A percentile compares a stretch with the other conserved stretches of the same genome.
phyloP scores from a whole-genome alignment of 192 early-diverging fungal genomes.

The Rhizophlyctis rosea region DNA sequence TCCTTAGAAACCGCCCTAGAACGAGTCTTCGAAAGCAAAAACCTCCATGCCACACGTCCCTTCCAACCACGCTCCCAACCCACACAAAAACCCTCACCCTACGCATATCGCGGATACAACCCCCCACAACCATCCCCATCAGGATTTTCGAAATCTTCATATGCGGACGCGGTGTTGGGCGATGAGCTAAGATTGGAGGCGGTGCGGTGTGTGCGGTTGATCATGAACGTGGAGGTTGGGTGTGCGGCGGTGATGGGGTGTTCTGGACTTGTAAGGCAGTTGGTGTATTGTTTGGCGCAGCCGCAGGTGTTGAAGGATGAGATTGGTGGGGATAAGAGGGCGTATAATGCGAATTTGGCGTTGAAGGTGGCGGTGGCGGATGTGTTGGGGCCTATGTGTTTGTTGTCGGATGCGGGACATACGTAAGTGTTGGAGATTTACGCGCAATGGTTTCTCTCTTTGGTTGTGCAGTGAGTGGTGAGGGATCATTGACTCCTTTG shows the following conservation, averaged over 20 bases:
- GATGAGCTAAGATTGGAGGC: constrained; percentile 24
- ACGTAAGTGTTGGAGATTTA: constrained; percentile 6
- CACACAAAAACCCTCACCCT: too few relatives aligned
- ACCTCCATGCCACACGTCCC: constrained; percentile 6
- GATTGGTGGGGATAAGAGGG: constrained; percentile 4
- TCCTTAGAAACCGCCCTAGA: constrained; percentile 32
- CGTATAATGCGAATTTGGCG: constrained; percentile 11
- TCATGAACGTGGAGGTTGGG: constrained; percentile 28
- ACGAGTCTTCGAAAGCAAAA: constrained; percentile 21
- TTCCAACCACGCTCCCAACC: neutral
- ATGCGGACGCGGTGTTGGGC: constrained; percentile 28
- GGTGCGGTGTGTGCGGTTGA: constrained; percentile 23
- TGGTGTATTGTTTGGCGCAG: constrained; percentile 21
- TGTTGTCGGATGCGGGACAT: constrained; percentile 21
- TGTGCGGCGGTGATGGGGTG: constrained; percentile 19
- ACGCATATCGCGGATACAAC: constrained; percentile 12
- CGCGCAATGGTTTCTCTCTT: neutral
- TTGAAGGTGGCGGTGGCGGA: constrained; percentile 20
- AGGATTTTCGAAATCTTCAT: constrained; percentile 6
- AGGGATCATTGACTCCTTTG: neutral
- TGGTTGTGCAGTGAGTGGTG: neutral
- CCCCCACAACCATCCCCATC: neutral
- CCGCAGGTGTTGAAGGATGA: neutral
- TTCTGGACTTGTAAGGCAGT: constrained; percentile 17
- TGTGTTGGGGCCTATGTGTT: constrained; percentile 28